Base-by-base conservation (phyloP, 1,284 basidiomycete species). In the Hymenochaete sp. region DNA sequence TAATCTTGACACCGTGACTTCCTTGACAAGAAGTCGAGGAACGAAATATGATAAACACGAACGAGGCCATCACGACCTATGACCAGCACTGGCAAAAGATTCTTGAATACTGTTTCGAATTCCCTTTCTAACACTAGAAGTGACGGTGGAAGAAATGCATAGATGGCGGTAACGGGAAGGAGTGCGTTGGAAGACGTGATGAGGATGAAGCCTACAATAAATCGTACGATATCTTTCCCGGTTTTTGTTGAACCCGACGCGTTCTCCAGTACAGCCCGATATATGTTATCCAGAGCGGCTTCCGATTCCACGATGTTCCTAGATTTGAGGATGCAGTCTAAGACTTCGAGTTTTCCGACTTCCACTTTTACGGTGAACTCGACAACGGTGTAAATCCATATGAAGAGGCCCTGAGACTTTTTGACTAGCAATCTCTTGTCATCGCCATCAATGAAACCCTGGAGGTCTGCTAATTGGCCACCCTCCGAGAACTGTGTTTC, bases 311-410 rank as follows among this genome's bases (percentile, higher is more conserved):
- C 33, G 7, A 36, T 16, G 33, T 14, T 36, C n/a, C n/a, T 19
- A 16, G 9, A n/a, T 16, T 16, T n/a, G 14, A 35, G 6, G 5
- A 29, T 2, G 1, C 8, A 6, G 8, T 5, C n/a, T 4, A 36
- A 25, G 18, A 11, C 14, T 8, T 26, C 21, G 32, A 35, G 21
- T n/a, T 19, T n/a, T 16, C 21, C 13, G 8, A 19, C 5, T 19
- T 35, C 21, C 13, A 16, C n/a, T 24, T 32, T 22, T 9, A 22
- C 18, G 1, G 38, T 33, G 9, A 36, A 26, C 19, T 44, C 38
- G 5, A 44, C 33, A 4, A 35, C 43, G 16, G 43, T 44, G 2
- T 32, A 44, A 9, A 24, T 35, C 43, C 43, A 44, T 11, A 44
- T 38, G 22, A 44, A 44, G 9, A 44, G 42, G 3, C 42, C 42